These are phyloP conservation scores for Sedum album DNA, from an alignment of 164 flowering plant genomes.

Conservation along the genomic window DNA sequence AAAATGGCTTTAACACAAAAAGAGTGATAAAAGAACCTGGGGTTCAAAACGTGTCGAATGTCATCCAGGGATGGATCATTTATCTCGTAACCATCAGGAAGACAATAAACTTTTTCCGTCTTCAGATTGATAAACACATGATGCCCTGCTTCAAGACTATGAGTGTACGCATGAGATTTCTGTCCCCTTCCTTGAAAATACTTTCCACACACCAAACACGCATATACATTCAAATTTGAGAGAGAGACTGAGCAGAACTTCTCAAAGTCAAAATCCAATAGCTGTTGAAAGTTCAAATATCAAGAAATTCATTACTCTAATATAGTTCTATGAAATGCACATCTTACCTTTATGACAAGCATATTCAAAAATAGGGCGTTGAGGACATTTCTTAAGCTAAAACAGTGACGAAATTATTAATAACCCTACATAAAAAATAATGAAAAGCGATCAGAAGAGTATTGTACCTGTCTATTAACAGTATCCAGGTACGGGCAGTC, in stretches of 20 bases:
- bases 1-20: not conserved
- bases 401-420: not conserved
- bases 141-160: conserved; percentile 94
- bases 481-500: conserved; percentile 98
- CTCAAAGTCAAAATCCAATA: conserved; percentile 97
- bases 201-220: conserved; percentile 96
- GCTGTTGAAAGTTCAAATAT: conserved; percentile 31
- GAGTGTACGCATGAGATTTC: conserved; percentile 97
- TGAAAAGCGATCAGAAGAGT: not conserved
- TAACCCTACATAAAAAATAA: not conserved
- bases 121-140: conserved; percentile 93
- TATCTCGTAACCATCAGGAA: conserved; percentile 96
- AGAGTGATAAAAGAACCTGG: conserved; percentile 39
- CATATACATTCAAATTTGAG: conserved; percentile 89
- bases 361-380: not conserved
- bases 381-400: too few species aligned
- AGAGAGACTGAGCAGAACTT: conserved; percentile 95
- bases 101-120: conserved; percentile 90
- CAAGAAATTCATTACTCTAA: not conserved
- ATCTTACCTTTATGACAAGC: not conserved
- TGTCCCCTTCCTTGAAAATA: conserved; percentile 94
- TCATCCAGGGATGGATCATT: conserved; percentile 93
- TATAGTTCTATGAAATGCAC: not conserved
- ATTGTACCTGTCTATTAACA: conserved; percentile 88
- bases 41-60: conserved; percentile 88